Conservation (phyloP, 305 asterid genomes). For the Fraxinus latifolia region DNA sequence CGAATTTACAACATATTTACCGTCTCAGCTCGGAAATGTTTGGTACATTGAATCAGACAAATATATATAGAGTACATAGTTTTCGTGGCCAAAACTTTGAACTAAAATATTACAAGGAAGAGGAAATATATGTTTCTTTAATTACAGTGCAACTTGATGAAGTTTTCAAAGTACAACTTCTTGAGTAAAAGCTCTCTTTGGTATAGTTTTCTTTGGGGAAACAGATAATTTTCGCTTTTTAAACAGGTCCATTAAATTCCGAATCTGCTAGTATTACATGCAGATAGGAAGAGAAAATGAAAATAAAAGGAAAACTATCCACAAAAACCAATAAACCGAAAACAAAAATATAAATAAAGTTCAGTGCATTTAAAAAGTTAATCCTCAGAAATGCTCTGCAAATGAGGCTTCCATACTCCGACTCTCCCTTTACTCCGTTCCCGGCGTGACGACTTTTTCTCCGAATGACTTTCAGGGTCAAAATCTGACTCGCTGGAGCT, state of each 20-base stretch:
- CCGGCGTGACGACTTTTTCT: constrained; percentile 39
- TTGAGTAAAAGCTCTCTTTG: not conserved
- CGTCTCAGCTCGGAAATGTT: not conserved
- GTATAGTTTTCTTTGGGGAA: constrained; percentile 23
- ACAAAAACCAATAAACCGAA: constrained; percentile 28
- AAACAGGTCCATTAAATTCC: constrained; percentile 2
- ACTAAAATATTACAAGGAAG: not conserved
- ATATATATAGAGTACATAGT: not conserved
- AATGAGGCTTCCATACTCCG: constrained; percentile 63
- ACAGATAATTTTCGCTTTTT: constrained; percentile 24
- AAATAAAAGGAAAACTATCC: constrained; percentile 30
- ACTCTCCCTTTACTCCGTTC: constrained; percentile 44
- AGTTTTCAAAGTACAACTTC: not conserved
- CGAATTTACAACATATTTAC: not conserved
- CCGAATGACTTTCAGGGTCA: constrained; percentile 11
- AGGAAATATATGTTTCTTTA: not conserved
- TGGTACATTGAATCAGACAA: not conserved
- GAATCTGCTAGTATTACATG: constrained; percentile 37
- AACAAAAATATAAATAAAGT: not conserved
- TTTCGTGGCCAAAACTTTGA: not conserved
- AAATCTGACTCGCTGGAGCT: constrained; percentile 5
- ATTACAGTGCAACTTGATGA: not conserved
- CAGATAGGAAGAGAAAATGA: constrained; percentile 25
- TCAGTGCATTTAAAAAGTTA: not conserved
- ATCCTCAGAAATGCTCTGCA: constrained; percentile 62